A percentile compares a stretch with the other conserved stretches of the same genome.
phyloP scores from a whole-genome alignment of 2,329 filamentous ascomycete species.

The Diaporthe helianthi region DNA sequence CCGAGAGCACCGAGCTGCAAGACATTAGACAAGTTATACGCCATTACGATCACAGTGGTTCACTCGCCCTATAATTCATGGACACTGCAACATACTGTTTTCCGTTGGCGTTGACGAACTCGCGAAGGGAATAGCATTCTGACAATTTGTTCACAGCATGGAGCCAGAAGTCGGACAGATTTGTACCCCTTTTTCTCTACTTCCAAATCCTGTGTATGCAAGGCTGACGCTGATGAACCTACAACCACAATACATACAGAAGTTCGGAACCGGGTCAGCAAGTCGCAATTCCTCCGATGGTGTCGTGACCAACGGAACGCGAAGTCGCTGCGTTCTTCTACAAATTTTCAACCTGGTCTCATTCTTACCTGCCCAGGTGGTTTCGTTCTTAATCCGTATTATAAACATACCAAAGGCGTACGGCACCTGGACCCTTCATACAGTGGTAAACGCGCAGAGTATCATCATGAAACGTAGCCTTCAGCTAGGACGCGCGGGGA shows the following conservation, averaged over 20 bases:
- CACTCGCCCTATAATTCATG: slow-evolving; percentile 4
- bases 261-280: not conserved
- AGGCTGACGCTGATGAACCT: not conserved
- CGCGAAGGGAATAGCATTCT: not conserved
- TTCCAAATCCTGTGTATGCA: not conserved
- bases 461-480: too few species aligned
- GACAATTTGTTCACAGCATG: not conserved
- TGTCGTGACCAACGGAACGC: not conserved
- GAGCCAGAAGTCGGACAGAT: not conserved
- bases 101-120: not conserved
- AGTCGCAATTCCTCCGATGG: not conserved
- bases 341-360: not conserved
- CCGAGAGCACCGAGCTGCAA: not conserved
- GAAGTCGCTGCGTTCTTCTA: not conserved
- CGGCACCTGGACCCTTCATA: too few species aligned
- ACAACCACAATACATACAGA: not conserved
- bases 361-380: not conserved
- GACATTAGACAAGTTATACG: not conserved
- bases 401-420: too few species aligned
- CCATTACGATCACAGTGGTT: too few species aligned
- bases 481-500: not conserved
- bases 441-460: too few species aligned
- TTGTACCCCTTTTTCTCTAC: not conserved
- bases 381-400: too few species aligned
- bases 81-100: not conserved